These are phyloP conservation scores for Mucor lusitanicus DNA, from an alignment of 371 early-diverging fungal species.

Conservation along the genomic window DNA sequence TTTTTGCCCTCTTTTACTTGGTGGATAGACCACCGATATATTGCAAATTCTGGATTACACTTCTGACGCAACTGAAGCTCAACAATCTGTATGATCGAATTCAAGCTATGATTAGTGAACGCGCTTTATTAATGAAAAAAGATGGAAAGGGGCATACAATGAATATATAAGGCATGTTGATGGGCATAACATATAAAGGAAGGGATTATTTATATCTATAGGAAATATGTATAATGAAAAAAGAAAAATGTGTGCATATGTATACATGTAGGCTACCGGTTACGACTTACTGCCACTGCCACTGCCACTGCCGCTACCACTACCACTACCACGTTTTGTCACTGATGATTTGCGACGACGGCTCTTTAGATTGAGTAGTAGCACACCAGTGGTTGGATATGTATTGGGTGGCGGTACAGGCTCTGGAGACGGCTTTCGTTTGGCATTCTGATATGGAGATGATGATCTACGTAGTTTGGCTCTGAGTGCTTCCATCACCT, in stretches of 20 bases:
- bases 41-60: too few species aligned
- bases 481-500: conserved; percentile 30
- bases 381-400: conserved; percentile 31
- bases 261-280: not conserved
- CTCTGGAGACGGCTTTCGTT: conserved; percentile 19
- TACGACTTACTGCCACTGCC: not conserved
- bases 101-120: not conserved
- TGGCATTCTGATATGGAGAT: conserved; percentile 13
- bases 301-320: not conserved
- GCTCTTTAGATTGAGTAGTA: conserved; percentile 38
- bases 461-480: conserved; percentile 21
- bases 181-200: conserved; percentile 39
- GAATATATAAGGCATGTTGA: conserved; percentile 25
- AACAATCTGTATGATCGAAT: not conserved
- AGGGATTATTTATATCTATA: conserved; percentile 16
- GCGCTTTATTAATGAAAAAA: not conserved
- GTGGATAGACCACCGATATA: too few species aligned
- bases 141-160: conserved; percentile 31
- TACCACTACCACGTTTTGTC: conserved; percentile 8
- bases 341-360: conserved; percentile 26
- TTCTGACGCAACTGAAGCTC: too few species aligned
- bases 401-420: conserved; percentile 21
- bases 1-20: too few species aligned
- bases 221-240: conserved; percentile 11
- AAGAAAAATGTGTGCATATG: not conserved